Conservation (phyloP, 129 eudicot genomes). For the Sambucus nigra region DNA sequence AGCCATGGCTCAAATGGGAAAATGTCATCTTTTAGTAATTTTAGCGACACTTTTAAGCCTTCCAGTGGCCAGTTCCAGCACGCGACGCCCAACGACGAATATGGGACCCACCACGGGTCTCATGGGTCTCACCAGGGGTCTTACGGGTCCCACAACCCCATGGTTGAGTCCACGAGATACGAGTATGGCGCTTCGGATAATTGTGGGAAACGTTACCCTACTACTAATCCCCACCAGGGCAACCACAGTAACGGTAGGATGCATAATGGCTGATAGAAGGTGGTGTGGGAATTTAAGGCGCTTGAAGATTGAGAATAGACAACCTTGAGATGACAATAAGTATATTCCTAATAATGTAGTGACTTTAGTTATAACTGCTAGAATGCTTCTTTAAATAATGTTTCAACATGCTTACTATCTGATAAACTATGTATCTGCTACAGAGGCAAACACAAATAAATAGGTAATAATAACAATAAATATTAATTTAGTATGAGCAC, state of each 20-base stretch:
- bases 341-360: constrained; percentile 9
- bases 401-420: neutral
- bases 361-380: constrained; percentile 10
- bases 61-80: neutral
- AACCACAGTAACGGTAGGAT: neutral
- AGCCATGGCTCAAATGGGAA: constrained; percentile 13
- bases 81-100: constrained; percentile 8
- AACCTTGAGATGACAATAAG: constrained; percentile 6
- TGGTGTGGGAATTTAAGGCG: constrained; percentile 32
- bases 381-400: constrained; percentile 28
- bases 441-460: neutral
- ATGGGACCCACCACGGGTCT: constrained; percentile 20
- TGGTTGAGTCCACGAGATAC: constrained; percentile 8
- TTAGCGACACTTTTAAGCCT: neutral
- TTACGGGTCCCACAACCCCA: constrained; percentile 12
- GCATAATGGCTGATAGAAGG: constrained; percentile 25
- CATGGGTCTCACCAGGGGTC: constrained; percentile 15
- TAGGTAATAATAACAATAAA: too few species aligned
- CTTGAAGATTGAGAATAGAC: constrained; percentile 30
- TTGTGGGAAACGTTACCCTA: too few species aligned
- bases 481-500: too few species aligned
- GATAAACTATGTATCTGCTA: neutral
- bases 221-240: neutral
- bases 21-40: neutral
- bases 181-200: constrained; percentile 14